Conservation (phyloP, 768 basidiomycete genomes). For the Termitomyces sp. region DNA sequence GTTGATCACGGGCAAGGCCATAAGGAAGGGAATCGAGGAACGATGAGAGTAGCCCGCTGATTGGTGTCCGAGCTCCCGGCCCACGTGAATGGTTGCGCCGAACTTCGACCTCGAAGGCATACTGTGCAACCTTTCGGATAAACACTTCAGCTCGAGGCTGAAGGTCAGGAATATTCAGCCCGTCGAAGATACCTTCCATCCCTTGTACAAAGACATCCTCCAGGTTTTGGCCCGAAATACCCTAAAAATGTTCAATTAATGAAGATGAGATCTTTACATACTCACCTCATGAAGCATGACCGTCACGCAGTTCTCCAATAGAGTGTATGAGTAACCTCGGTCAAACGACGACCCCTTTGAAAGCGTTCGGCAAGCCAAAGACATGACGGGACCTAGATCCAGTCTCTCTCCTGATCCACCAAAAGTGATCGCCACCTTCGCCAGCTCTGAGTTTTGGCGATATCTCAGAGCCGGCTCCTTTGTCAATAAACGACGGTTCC, state of each 20-base stretch:
- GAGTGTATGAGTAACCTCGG: constrained; percentile 56
- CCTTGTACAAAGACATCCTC: constrained; percentile 67
- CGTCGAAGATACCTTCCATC: constrained; percentile 76
- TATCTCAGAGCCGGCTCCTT: constrained; percentile 76
- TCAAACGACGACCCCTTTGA: constrained; percentile 43
- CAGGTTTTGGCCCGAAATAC: constrained; percentile 63
- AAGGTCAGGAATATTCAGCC: constrained; percentile 63
- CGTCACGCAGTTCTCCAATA: constrained; percentile 66
- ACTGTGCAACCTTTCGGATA: constrained; percentile 60
- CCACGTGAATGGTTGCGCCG: constrained; percentile 52
- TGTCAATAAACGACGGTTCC: constrained; percentile 82
- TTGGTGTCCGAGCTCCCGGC: constrained; percentile 42
- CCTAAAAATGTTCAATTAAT: constrained; percentile 34
- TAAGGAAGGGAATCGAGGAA: constrained; percentile 81
- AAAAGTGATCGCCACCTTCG: constrained; percentile 71
- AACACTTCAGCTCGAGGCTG: constrained; percentile 65
- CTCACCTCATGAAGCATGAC: constrained; percentile 72
- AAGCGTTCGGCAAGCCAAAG: constrained; percentile 61
- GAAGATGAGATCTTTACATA: not conserved
- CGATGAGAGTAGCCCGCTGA: constrained; percentile 55
- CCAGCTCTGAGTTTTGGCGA: constrained; percentile 61
- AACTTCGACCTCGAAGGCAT: constrained; percentile 74
- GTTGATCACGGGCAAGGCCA: constrained; percentile 62
- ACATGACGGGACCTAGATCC: constrained; percentile 59
- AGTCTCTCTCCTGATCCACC: constrained; percentile 58